phyloP scores from a whole-genome alignment of 768 basidiomycete genomes.

The Amyloporia xantha region DNA sequence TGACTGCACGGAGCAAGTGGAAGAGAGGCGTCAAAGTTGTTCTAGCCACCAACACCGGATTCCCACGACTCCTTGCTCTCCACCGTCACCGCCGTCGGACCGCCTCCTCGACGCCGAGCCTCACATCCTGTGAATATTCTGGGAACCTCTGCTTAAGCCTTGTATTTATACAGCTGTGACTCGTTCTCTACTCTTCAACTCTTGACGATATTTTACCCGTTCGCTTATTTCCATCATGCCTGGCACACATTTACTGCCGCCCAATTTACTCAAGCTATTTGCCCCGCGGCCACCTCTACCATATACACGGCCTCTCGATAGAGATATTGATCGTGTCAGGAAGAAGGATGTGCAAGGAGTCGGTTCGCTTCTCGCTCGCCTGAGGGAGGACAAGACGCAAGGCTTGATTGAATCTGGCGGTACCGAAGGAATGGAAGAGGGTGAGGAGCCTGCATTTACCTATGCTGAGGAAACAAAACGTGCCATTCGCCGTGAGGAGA shows the following conservation, averaged over 20 bases:
- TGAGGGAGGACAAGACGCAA: constrained; percentile 75
- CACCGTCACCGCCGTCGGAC: constrained; percentile 5
- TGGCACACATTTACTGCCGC: constrained; percentile 86
- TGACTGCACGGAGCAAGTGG: too few relatives aligned
- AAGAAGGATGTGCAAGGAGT: constrained; percentile 71
- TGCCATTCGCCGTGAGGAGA: constrained; percentile 69
- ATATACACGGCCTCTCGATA: constrained; percentile 80
- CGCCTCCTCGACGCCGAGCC: constrained; percentile 3
- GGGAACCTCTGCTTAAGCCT: not conserved
- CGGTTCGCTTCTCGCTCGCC: constrained; percentile 59
- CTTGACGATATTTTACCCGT: not conserved
- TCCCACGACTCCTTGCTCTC: constrained; percentile 6
- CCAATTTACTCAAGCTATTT: constrained; percentile 95
- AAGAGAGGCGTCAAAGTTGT: too few relatives aligned
- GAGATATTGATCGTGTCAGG: constrained; percentile 69
- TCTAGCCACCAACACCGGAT: too few relatives aligned
- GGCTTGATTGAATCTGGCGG: constrained; percentile 52
- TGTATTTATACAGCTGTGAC: not conserved
- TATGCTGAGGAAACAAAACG: constrained; percentile 79
- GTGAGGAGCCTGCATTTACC: constrained; percentile 75
- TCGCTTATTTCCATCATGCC: constrained; percentile 29
- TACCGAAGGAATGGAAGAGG: constrained; percentile 73
- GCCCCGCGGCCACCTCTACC: constrained; percentile 88
- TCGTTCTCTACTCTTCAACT: not conserved
- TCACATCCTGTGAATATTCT: constrained; percentile 1